phyloP scores from a whole-genome alignment of 2,329 filamentous ascomycete species.

The Apiospora sp. region DNA sequence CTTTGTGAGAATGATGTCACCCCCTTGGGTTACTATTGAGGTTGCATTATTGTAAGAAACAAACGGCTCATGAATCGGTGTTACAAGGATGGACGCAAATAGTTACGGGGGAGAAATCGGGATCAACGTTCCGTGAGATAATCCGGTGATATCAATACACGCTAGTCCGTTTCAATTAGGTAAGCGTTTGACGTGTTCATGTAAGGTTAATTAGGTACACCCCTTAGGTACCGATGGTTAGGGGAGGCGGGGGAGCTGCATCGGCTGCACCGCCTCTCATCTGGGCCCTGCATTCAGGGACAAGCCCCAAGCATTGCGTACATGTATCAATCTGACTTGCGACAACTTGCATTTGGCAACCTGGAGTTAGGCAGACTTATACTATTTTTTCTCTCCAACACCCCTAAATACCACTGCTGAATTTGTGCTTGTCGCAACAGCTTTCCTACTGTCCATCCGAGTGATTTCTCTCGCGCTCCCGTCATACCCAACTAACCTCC shows the following conservation, averaged over 20 bases:
- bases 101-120: neutral
- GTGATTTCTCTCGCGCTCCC: neutral
- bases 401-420: neutral
- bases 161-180: neutral
- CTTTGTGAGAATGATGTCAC: neutral
- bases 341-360: constrained; percentile 17
- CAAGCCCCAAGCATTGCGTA: constrained; percentile 21
- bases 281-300: constrained; percentile 20
- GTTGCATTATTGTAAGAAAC: constrained; percentile 1
- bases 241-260: constrained; percentile 20
- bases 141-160: neutral
- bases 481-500: constrained; percentile 22
- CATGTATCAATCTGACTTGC: neutral
- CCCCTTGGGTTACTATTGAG: neutral
- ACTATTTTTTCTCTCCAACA: constrained; percentile 18
- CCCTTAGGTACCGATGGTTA: constrained; percentile 5
- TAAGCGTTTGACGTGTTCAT: constrained; percentile 12
- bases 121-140: constrained; percentile 14
- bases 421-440: neutral
- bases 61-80: neutral
- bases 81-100: neutral
- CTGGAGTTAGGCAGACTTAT: constrained; percentile 22
- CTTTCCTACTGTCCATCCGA: neutral
- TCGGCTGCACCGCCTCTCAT: constrained; percentile 19
- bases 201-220: constrained; percentile 15